phyloP scores from a whole-genome alignment of 495 filamentous ascomycete genomes.

The Trichoderma virens region DNA sequence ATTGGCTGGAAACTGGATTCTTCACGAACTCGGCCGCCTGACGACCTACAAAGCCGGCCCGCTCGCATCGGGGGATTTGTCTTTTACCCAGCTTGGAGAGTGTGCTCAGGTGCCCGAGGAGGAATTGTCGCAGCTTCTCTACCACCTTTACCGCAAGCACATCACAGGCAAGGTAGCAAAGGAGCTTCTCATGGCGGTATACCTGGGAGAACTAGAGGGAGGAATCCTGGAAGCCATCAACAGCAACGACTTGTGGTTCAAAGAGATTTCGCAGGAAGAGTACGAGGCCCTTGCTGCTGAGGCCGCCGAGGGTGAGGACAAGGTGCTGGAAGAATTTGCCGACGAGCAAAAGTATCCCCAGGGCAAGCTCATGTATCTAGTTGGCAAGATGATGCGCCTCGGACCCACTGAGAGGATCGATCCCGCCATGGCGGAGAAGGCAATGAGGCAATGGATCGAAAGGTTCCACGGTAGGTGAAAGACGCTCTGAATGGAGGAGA shows the following conservation, averaged over 20 bases:
- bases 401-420: conserved; percentile 72
- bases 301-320: conserved; percentile 43
- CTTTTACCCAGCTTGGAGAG: conserved; percentile 32
- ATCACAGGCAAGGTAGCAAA: conserved; percentile 77
- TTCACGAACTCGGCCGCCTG: conserved; percentile 84
- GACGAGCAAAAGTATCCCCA: conserved; percentile 51
- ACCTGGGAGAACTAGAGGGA: conserved; percentile 34
- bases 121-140: conserved; percentile 60
- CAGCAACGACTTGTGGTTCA: conserved; percentile 56
- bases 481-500: background rate
- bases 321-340: conserved; percentile 62
- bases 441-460: conserved; percentile 43
- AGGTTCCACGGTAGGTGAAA: background rate
- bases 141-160: conserved; percentile 50
- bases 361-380: conserved; percentile 77
- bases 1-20: conserved; percentile 60
- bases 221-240: conserved; percentile 53
- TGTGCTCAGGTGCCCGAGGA: conserved; percentile 46
- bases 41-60: conserved; percentile 26
- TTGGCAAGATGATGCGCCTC: conserved; percentile 82
- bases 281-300: conserved; percentile 49
- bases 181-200: conserved; percentile 56
- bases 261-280: conserved; percentile 50
- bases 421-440: conserved; percentile 59
- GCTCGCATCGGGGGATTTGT: conserved; percentile 27